Conservation (phyloP, 2,329 filamentous ascomycete genomes). For the Arthrinium phaeospermum region DNA sequence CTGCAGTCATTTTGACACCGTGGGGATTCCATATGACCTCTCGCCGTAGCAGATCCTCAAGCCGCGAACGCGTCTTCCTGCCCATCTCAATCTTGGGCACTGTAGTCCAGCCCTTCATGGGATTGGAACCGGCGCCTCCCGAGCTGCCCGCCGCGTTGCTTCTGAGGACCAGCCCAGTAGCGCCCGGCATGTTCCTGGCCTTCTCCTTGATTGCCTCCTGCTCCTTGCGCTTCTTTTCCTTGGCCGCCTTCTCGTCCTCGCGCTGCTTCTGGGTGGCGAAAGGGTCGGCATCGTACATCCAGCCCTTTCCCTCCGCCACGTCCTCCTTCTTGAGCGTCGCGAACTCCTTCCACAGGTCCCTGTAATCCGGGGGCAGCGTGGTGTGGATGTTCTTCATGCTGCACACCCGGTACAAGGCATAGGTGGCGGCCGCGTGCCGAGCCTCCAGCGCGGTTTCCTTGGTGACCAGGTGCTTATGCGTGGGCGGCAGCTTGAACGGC, state of each 20-base stretch:
- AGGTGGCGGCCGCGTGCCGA: slow-evolving; percentile 90
- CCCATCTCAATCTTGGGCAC: slow-evolving; percentile 95
- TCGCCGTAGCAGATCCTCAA: slow-evolving; percentile 80
- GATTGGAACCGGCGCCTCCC: slow-evolving; percentile 45
- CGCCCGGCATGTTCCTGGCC: slow-evolving; percentile 67
- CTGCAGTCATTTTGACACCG: slow-evolving; percentile 66
- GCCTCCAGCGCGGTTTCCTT: slow-evolving; percentile 87
- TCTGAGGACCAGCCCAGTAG: slow-evolving; percentile 60
- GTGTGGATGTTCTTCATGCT: slow-evolving; percentile 97
- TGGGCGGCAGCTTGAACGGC: slow-evolving; percentile 79
- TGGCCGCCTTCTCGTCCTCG: slow-evolving; percentile 75
- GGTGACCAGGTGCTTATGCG: slow-evolving; percentile 75
- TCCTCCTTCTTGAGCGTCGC: slow-evolving; percentile 81
- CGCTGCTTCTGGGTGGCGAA: slow-evolving; percentile 82
- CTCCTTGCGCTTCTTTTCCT: slow-evolving; percentile 81
- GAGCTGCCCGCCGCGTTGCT: slow-evolving; percentile 46
- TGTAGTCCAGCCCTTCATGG: slow-evolving; percentile 78
- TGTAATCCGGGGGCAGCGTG: slow-evolving; percentile 90
- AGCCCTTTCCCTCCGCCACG: slow-evolving; percentile 76
- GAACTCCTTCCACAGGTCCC: slow-evolving; percentile 91
- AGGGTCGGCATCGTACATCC: slow-evolving; percentile 96
- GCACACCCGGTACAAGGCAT: slow-evolving; percentile 87
- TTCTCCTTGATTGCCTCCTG: slow-evolving; percentile 71
- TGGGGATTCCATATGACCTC: slow-evolving; percentile 89
- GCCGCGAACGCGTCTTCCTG: slow-evolving; percentile 74